phyloP scores from a whole-genome alignment of 2,329 filamentous ascomycete genomes.

The Penicillium capsulatum region DNA sequence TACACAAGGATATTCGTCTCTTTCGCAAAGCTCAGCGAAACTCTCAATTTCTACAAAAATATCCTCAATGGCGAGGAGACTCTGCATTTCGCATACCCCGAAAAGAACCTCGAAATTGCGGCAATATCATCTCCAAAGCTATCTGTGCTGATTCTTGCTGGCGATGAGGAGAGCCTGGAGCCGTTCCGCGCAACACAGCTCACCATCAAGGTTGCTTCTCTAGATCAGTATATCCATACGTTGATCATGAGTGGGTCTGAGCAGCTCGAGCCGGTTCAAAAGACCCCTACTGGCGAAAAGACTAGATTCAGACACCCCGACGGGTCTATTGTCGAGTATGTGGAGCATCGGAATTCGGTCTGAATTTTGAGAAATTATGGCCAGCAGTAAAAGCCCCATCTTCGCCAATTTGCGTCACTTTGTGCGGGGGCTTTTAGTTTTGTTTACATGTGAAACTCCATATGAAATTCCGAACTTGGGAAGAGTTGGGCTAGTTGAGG shows the following conservation, averaged over 20 bases:
- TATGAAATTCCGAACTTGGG: too few species aligned
- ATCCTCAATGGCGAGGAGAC: slow-evolving; percentile 1
- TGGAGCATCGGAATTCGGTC: neutral
- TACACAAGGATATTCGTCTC: neutral
- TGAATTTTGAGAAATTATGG: too few species aligned
- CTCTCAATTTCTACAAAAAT: neutral
- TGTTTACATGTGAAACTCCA: too few species aligned
- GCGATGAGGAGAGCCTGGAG: neutral
- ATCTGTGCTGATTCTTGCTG: neutral
- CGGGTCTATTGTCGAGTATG: neutral
- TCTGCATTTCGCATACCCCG: slow-evolving; percentile 1
- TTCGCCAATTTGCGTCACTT: too few species aligned
- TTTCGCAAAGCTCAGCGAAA: neutral
- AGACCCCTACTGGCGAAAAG: neutral
- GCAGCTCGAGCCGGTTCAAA: neutral
- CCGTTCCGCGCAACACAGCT: neutral
- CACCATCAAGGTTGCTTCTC: neutral
- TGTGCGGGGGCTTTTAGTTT: too few species aligned
- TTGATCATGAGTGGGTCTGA: neutral
- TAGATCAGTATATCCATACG: neutral
- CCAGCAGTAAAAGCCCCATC: too few species aligned
- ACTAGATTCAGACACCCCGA: neutral
- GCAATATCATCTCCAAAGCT: neutral
- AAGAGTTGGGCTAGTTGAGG: too few species aligned
- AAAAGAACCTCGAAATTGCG: neutral